Evolutionary conservation across 2,329 filamentous ascomycete genomes (phyloP), one percentile per base, ranked within the genome.

Genomic region (Huntiella moniliformis): DNA sequence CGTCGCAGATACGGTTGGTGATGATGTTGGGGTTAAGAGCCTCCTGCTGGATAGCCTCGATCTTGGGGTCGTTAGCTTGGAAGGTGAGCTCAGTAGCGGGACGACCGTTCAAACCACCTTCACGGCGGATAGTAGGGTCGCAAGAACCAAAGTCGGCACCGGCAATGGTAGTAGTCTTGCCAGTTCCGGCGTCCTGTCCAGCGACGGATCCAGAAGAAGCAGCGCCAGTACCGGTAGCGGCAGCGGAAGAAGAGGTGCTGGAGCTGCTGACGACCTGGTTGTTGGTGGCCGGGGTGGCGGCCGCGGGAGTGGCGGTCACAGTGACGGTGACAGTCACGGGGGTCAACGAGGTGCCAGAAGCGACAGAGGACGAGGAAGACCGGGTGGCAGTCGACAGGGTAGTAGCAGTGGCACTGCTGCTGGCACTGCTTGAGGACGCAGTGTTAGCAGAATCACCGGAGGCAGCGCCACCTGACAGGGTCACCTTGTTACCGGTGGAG

Each of bases 1-100:
- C 74, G 60, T 82, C 77, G 60, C 73, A 77, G 58, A 82, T 74
- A 51, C 75, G 71, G 67, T 79, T 80, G 57, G 75, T 79, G 65
- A 82, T 82, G 65, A 82, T 82, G 63, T 73, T 72, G 47, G 77
- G 77, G 70, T 82, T 81, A 39, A 81, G 65, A 6, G 77, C 76
- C 56, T 81, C 77, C 54, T 74, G 61, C 60, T 82, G 77, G 49
- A 57, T 57, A 56, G 73, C 63, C 52, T 73, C 69, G 48, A 79
- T 69, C 13, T 71, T 61, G 6, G 72, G 62, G 56, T 82, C 77
- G 41, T 69, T 69, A 44, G 79, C 70, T 59, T 78, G 73, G 70
- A 82, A 82, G 43, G 77, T 79, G 60, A 70, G 74, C 59, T 79
- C 77, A 47, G 63, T 65, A 15, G 66, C 65, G 10, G 66, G 61